Percentiles rank a stretch among this genome's conserved stretches.
Conservation (phyloP, 129 eudicot genomes). For the Helichrysum umbraculigerum region DNA sequence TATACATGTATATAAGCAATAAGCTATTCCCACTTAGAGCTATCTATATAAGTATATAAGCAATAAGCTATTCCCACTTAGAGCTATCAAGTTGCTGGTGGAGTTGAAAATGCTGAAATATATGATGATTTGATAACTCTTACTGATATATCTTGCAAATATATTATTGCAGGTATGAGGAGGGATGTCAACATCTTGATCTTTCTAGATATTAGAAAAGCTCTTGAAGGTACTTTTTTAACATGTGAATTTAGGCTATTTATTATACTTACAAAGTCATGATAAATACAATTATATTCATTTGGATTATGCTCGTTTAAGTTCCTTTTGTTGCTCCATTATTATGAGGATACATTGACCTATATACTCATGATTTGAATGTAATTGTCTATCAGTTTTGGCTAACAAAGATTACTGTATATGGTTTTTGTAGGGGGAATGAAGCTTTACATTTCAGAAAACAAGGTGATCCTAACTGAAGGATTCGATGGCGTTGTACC, state of each 20-base stretch:
- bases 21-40: neutral
- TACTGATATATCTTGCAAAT: conserved; percentile 8
- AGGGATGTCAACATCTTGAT: conserved; percentile 67
- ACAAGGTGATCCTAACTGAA: conserved; percentile 86
- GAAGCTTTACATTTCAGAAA: conserved; percentile 86
- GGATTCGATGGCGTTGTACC: conserved; percentile 91
- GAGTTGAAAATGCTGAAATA: neutral
- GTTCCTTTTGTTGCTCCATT: neutral
- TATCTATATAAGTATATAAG: no score
- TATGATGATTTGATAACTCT: conserved; percentile 1
- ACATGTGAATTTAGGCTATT: neutral
- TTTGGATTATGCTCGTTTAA: conserved; percentile 9
- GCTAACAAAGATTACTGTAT: neutral
- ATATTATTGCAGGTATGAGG: conserved; percentile 72
- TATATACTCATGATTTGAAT: neutral
- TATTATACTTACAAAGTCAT: neutral
- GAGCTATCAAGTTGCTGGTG: conserved; percentile 6
- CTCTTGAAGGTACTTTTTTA: conserved; percentile 69
- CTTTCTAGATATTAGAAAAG: conserved; percentile 86
- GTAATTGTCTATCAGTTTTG: neutral
- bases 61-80: no score
- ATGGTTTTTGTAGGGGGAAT: conserved; percentile 61
- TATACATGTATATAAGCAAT: neutral
- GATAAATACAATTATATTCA: neutral
- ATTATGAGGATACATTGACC: neutral